phyloP scores from a whole-genome alignment of 2,329 filamentous ascomycete genomes.

The Cercospora janseana region DNA sequence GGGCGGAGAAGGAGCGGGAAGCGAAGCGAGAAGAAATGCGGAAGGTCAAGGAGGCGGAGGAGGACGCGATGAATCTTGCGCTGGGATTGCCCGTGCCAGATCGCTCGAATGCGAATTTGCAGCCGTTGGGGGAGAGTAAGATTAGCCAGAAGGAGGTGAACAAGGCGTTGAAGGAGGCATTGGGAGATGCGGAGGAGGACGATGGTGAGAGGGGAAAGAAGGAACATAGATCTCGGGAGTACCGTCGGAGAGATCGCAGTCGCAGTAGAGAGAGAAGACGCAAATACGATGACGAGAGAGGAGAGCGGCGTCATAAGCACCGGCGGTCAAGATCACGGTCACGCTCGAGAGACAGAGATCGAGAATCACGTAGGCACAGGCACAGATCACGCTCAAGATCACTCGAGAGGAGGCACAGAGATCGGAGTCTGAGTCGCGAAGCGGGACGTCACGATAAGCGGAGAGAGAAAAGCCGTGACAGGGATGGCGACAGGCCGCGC shows the following conservation, averaged over 20 bases:
- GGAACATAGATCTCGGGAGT: slow-evolving; percentile 26
- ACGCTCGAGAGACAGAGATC: slow-evolving; percentile 29
- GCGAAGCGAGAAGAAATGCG: slow-evolving; percentile 68
- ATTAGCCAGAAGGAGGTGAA: slow-evolving; percentile 56
- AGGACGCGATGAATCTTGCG: slow-evolving; percentile 82
- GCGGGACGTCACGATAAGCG: slow-evolving; percentile 20
- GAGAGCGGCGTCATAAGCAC: slow-evolving; percentile 25
- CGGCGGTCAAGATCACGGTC: slow-evolving; percentile 33
- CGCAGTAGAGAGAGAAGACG: slow-evolving; percentile 27
- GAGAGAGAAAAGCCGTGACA: slow-evolving; percentile 24
- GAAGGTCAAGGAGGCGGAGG: slow-evolving; percentile 83
- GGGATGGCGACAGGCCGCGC: slow-evolving; percentile 15
- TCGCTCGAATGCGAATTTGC: slow-evolving; percentile 62
- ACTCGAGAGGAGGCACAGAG: slow-evolving; percentile 1
- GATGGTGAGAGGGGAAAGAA: slow-evolving; percentile 28
- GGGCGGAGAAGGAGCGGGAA: slow-evolving; percentile 67
- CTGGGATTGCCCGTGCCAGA: slow-evolving; percentile 74
- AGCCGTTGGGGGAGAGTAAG: slow-evolving; percentile 56
- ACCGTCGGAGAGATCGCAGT: slow-evolving; percentile 31
- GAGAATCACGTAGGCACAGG: slow-evolving; percentile 30
- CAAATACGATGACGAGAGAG: slow-evolving; percentile 26
- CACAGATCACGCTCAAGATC: slow-evolving; percentile 26
- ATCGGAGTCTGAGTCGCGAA: not conserved
- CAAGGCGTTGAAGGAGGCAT: slow-evolving; percentile 51
- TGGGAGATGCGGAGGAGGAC: slow-evolving; percentile 42